Base-by-base conservation (phyloP, 495 filamentous ascomycete species). In the Aspergillus bertholletiae region DNA sequence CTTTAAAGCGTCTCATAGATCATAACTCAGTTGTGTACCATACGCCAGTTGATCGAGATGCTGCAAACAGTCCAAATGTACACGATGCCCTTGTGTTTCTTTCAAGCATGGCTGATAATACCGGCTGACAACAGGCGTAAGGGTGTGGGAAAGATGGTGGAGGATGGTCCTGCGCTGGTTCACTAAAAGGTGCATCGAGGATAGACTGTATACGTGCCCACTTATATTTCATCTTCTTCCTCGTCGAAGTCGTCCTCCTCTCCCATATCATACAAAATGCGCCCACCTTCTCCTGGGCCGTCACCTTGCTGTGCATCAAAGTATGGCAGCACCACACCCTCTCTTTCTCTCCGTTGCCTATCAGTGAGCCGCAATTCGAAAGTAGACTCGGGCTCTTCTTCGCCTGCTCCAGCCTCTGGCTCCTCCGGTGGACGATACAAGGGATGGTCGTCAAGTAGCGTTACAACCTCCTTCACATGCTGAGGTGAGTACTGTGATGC, bases 201-300 rank as follows among this genome's bases (percentile, higher is more conserved):
- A 48, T 27, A 23, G 70, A 71, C 24, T 23, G 8, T 37, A 32
- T 24, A 26, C 17, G 45, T n/a, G 5, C n/a, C n/a, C 20, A 12
- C 17, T 55, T 66, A 96, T 49, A 97, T 92, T 71, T 98, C 95
- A 77, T 98, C 94, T 66, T 98, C 95, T 72, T 97, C 95, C 56
- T 97, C 94, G 65, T 98, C 94, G 70, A 96, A 98, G 71, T 98
- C 95, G 74, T 98, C 94, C 74, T 96, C 95, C 49, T 83, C 81
- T 26, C 93, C 94, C 86, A 97, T 94, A 49, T 96, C 92, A 73
- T 97, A 97, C 62, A 98, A 63, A 49, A 98, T 98, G 56, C 92
- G 79, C 0, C 95, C 94, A 17, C 87, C 87, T 27, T 90, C 88
- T 12, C 93, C 90, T 12, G 88, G 88, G 0, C 85, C 86, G 34